Evolutionary conservation across 495 filamentous ascomycete genomes (phyloP).

Genomic region (Corynascus novoguineensis): DNA sequence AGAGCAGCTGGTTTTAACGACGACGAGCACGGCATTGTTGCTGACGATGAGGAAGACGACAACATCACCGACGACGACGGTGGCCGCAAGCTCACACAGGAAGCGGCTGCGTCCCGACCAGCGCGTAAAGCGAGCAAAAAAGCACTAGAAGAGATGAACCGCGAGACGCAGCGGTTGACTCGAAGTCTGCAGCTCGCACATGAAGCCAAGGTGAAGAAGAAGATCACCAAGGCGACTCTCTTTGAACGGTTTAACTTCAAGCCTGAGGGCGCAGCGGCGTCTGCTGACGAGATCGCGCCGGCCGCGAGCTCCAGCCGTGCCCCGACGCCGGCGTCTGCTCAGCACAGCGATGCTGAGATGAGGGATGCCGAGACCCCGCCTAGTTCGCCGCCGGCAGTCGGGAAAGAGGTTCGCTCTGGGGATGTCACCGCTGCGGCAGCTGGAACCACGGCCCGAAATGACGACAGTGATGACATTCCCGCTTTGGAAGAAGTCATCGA

Average conservation of each 20-base stretch:
- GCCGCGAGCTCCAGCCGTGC: slow-evolving; percentile 37
- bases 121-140: slow-evolving; percentile 90
- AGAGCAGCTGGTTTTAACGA: slow-evolving; percentile 27
- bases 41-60: slow-evolving; percentile 45
- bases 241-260: slow-evolving; percentile 79
- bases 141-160: slow-evolving; percentile 88
- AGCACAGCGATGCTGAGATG: slow-evolving; percentile 42
- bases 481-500: slow-evolving; percentile 28
- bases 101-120: slow-evolving; percentile 48
- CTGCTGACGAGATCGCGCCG: slow-evolving; percentile 15
- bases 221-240: slow-evolving; percentile 76
- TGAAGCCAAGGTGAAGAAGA: slow-evolving; percentile 85
- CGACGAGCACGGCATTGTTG: slow-evolving; percentile 26
- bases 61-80: slow-evolving; percentile 52
- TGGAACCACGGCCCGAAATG: slow-evolving; percentile 3
- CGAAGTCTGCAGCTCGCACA: slow-evolving; percentile 89
- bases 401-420: slow-evolving; percentile 10
- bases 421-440: background rate
- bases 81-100: slow-evolving; percentile 56
- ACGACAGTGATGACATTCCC: slow-evolving; percentile 29
- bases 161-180: slow-evolving; percentile 86
- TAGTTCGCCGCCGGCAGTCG: slow-evolving; percentile 43
- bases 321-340: slow-evolving; percentile 34
- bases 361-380: slow-evolving; percentile 48
- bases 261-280: slow-evolving; percentile 32